Evolutionary conservation across 768 basidiomycete genomes (phyloP), one percentile per base, ranked within the genome.

Genomic region (Gymnopilus dilepis): DNA sequence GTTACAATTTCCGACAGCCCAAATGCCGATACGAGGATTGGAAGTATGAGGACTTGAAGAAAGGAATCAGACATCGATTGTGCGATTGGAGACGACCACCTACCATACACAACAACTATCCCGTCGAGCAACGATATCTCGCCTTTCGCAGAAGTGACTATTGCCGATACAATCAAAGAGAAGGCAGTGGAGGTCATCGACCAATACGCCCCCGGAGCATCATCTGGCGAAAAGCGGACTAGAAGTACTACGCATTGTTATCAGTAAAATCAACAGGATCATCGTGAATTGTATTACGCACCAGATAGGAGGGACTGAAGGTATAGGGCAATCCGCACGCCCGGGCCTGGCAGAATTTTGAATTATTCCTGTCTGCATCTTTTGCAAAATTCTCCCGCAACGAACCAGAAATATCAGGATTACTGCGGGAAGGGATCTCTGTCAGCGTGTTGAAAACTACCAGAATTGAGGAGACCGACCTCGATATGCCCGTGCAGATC

Each of bases 131-230:
- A 61, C 12, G 69, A 66, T 15, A 70, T 71, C 9, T 55, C 47
- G 19, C 56, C 56, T 24, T 56, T 38, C n/a, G 56, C 56, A 7
- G 65, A 68, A 8, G 70, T 69, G 15, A 71, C 65, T 12, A 71
- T 64, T 50, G 60, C 66, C 11, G 70, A 66, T 56, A 72, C 67
- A 52, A 72, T 70, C 41, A 72, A 59, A 24, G 69, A 69, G 13
- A 72, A 60, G 1, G 70, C 69, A 6, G 69, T 72, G 31, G 69
- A 69, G 33, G 68, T 72, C 70, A 72, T 72, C 11, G 69, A 68
- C 70, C 70, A 72, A 52, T 72, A 72, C 8, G 70, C 70, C 12
- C 69, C 65, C 7, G 70, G 69, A 52, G 69, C 70, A 65, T 72
- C 70, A 24, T 60, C 54, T 33, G 70, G 70, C 6, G 70, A 72